These are phyloP conservation scores for Fabrea salina DNA, from an alignment of 169 alveolate species.

Conservation along the genomic window DNA sequence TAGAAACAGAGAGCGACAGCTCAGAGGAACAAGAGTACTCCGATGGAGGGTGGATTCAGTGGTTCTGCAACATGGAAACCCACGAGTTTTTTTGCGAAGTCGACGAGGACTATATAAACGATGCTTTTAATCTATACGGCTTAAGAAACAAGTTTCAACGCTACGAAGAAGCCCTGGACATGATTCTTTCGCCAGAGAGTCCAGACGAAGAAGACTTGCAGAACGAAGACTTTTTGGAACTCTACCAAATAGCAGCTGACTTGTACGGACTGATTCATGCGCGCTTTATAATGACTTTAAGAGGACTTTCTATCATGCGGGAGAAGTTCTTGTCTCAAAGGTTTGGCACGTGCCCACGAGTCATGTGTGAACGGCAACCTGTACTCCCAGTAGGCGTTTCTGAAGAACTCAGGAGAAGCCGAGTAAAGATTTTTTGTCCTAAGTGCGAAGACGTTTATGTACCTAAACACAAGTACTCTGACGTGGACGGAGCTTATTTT, in stretches of 20 bases:
- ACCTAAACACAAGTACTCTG: constrained; percentile 77
- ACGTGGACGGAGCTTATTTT: constrained; percentile 95
- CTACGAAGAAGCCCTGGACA: constrained; percentile 52
- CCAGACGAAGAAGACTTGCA: constrained; percentile 65
- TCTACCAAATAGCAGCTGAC: constrained; percentile 77
- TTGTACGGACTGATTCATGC: constrained; percentile 84
- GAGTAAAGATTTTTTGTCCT: constrained; percentile 86
- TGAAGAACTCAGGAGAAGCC: constrained; percentile 66
- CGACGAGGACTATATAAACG: constrained; percentile 73
- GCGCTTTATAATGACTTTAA: constrained; percentile 70
- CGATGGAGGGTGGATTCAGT: constrained; percentile 66
- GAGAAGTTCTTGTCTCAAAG: constrained; percentile 69
- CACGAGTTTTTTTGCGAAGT: constrained; percentile 81
- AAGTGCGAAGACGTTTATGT: constrained; percentile 82
- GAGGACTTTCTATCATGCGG: constrained; percentile 67
- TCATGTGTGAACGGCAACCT: constrained; percentile 70
- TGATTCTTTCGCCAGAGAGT: constrained; percentile 45
- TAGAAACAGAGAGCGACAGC: too few relatives aligned
- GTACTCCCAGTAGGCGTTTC: constrained; percentile 84
- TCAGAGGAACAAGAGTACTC: not conserved
- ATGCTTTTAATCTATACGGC: constrained; percentile 67
- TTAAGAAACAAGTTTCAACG: constrained; percentile 44
- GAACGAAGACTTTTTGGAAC: constrained; percentile 65
- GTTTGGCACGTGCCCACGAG: constrained; percentile 85
- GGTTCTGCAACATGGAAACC: constrained; percentile 85